phyloP scores from a whole-genome alignment of 129 eudicot genomes.

The Oenanthe sinensis region DNA sequence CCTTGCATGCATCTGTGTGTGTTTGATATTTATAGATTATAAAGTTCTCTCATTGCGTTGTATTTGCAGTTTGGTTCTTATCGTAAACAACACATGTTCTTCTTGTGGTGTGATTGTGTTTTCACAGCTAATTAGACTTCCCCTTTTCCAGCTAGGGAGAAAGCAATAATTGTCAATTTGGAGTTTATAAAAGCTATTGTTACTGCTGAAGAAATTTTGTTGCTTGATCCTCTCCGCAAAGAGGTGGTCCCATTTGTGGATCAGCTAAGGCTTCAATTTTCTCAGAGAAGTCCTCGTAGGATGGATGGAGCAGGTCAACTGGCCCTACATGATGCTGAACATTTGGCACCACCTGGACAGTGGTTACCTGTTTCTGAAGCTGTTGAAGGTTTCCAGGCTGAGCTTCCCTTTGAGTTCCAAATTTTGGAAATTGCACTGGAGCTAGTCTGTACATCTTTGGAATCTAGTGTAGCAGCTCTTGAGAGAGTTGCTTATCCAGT shows the following conservation, averaged over 20 bases:
- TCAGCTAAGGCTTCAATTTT: slow-evolving; percentile 79
- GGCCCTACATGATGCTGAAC: slow-evolving; percentile 43
- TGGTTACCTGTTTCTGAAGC: slow-evolving; percentile 56
- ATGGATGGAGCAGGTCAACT: slow-evolving; percentile 34
- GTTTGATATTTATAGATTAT: neutral
- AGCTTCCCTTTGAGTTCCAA: slow-evolving; percentile 98
- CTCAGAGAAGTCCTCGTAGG: slow-evolving; percentile 34
- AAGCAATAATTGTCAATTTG: slow-evolving; percentile 92
- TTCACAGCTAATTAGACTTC: neutral
- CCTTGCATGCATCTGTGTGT: neutral
- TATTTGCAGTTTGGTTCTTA: neutral
- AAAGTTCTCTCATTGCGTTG: too few relatives aligned
- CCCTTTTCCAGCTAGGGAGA: slow-evolving; percentile 73
- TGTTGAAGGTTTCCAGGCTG: slow-evolving; percentile 65
- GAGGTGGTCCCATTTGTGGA: slow-evolving; percentile 97
- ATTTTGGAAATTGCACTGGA: slow-evolving; percentile 87
- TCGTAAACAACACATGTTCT: neutral
- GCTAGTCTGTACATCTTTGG: slow-evolving; percentile 83
- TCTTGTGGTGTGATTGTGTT: neutral
- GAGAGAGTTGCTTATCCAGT: slow-evolving; percentile 93
- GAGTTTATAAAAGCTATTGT: slow-evolving; percentile 91
- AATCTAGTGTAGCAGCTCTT: slow-evolving; percentile 74
- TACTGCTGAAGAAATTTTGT: slow-evolving; percentile 94
- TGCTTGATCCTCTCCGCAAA: slow-evolving; percentile 93
- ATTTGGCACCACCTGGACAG: slow-evolving; percentile 52